phyloP scores from a whole-genome alignment of 352 stramenopile genomes.

The Phytopythium vexans region DNA sequence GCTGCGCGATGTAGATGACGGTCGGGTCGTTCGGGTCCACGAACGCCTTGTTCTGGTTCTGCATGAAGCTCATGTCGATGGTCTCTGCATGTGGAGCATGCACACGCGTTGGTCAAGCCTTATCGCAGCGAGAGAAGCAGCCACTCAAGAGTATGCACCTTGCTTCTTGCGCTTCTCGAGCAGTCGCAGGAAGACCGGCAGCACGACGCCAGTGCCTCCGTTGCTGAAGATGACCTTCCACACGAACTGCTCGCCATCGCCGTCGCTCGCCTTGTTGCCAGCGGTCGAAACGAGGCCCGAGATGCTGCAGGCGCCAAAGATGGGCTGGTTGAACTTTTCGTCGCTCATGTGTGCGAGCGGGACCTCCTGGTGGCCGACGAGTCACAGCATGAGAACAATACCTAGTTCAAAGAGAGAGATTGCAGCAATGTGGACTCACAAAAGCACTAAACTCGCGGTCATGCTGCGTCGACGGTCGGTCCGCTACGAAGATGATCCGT shows the following conservation, averaged over 20 bases:
- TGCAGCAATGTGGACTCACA: conserved; percentile 23
- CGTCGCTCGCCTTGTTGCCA: conserved; percentile 24
- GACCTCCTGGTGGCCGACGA: conserved; percentile 44
- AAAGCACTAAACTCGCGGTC: conserved; percentile 71
- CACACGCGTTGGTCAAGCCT: too few species aligned
- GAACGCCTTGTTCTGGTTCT: conserved; percentile 81
- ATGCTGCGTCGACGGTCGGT: conserved; percentile 65
- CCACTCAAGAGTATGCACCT: conserved; percentile 16
- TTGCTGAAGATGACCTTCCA: conserved; percentile 88
- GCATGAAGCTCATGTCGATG: conserved; percentile 70
- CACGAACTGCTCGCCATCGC: conserved; percentile 24
- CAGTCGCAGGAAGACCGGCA: conserved; percentile 79
- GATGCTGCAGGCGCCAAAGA: conserved; percentile 87
- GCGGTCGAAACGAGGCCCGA: conserved; percentile 57
- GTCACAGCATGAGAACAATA: background rate
- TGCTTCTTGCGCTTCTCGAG: conserved; percentile 81
- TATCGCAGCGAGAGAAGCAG: too few species aligned
- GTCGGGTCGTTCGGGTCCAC: conserved; percentile 86
- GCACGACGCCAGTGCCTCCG: conserved; percentile 74
- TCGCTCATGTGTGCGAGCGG: conserved; percentile 73
- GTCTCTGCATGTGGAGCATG: conserved; percentile 25
- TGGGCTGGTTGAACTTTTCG: conserved; percentile 90
- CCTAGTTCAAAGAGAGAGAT: background rate
- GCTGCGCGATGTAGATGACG: conserved; percentile 80
- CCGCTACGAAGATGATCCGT: conserved; percentile 80